phyloP scores from a whole-genome alignment of 768 basidiomycete genomes.

The Tephrocybe rancida region DNA sequence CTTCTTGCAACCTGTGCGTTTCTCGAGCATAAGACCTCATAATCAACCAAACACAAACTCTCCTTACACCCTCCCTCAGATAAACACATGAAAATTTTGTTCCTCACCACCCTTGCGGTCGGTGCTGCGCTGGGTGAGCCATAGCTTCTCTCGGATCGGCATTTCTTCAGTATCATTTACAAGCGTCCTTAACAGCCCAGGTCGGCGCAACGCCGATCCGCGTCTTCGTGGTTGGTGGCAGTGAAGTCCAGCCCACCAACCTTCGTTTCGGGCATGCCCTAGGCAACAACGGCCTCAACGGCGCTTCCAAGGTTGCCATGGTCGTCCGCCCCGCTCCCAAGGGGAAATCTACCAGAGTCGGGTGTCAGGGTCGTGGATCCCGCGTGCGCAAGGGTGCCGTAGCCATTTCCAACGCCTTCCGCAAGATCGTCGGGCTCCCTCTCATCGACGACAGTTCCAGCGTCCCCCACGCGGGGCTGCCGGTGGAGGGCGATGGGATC shows the following conservation, averaged over 20 bases:
- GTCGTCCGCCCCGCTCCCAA: slow-evolving; percentile 11
- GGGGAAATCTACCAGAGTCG: slow-evolving; percentile 9
- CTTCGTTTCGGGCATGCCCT: slow-evolving; percentile 41
- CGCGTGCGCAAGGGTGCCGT: slow-evolving; percentile 51
- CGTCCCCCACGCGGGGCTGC: neutral
- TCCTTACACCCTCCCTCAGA: slow-evolving; percentile 4
- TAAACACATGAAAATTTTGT: slow-evolving; percentile 17
- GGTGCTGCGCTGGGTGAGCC: slow-evolving; percentile 37
- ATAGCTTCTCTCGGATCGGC: neutral
- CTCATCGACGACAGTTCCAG: slow-evolving; percentile 34
- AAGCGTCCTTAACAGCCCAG: slow-evolving; percentile 27
- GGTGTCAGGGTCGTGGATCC: slow-evolving; percentile 31
- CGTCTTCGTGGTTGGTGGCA: slow-evolving; percentile 34
- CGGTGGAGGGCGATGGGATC: slow-evolving; percentile 15
- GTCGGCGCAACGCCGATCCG: slow-evolving; percentile 54
- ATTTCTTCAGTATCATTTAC: neutral
- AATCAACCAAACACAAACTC: no score
- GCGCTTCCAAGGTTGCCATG: slow-evolving; percentile 24
- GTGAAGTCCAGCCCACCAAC: slow-evolving; percentile 17
- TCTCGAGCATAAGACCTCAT: neutral
- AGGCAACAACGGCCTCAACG: slow-evolving; percentile 26
- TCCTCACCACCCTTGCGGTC: slow-evolving; percentile 31
- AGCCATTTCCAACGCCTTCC: slow-evolving; percentile 55
- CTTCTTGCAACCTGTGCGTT: slow-evolving; percentile 12
- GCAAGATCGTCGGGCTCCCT: slow-evolving; percentile 56